These are phyloP conservation scores for Ogataea paradorogensis DNA, from an alignment of 805 yeast species.

Conservation along the genomic window DNA sequence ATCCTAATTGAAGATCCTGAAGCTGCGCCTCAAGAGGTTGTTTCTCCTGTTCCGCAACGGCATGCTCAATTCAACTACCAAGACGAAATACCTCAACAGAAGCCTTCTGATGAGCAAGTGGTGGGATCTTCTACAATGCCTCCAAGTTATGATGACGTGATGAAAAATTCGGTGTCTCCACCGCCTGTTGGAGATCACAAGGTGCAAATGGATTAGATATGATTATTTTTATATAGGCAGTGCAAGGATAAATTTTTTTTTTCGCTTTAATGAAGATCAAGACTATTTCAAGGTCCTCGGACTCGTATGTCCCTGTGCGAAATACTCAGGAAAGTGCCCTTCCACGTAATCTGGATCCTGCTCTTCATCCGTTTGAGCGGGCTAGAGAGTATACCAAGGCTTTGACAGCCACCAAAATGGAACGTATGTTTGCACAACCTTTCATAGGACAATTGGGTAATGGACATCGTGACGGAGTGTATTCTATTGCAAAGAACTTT, in stretches of 20 bases:
- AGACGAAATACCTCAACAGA: slow-evolving; percentile 7
- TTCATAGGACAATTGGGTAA: slow-evolving; percentile 91
- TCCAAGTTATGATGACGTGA: slow-evolving; percentile 24
- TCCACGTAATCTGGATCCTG: slow-evolving; percentile 90
- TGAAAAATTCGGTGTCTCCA: slow-evolving; percentile 6
- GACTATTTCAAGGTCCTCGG: slow-evolving; percentile 86
- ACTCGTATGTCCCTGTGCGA: slow-evolving; percentile 87
- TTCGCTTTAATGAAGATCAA: slow-evolving; percentile 64
- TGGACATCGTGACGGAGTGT: slow-evolving; percentile 95
- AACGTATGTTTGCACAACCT: slow-evolving; percentile 96
- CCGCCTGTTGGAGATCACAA: slow-evolving; percentile 24
- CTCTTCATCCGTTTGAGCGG: slow-evolving; percentile 93
- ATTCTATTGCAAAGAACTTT: slow-evolving; percentile 78
- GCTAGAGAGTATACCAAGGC: slow-evolving; percentile 97
- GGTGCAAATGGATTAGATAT: slow-evolving; percentile 16
- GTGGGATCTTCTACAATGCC: slow-evolving; percentile 16
- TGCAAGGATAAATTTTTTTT: slow-evolving; percentile 9
- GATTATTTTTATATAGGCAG: slow-evolving; percentile 3
- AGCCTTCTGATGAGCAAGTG: slow-evolving; percentile 2
- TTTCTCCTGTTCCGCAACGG: slow-evolving; percentile 9
- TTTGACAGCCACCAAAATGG: slow-evolving; percentile 89
- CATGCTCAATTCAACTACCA: slow-evolving; percentile 3
- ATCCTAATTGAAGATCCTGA: slow-evolving; percentile 4
- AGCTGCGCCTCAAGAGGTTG: slow-evolving; percentile 6
- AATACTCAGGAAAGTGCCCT: slow-evolving; percentile 84